Conservation (phyloP, 2,329 filamentous ascomycete genomes). For the Pseudopyrenochaeta lycopersici region DNA sequence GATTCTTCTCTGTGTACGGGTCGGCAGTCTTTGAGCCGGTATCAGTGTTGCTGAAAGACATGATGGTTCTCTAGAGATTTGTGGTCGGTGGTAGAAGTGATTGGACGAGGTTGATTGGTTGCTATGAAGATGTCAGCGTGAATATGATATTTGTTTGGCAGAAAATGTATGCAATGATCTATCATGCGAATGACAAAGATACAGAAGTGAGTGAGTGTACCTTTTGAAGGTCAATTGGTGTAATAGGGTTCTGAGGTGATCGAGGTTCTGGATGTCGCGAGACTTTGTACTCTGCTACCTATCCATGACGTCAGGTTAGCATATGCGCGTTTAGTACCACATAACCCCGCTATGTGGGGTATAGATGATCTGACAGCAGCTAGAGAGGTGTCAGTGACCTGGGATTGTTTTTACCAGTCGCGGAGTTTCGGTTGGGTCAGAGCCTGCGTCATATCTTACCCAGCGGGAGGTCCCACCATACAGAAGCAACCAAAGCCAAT, state of each 20-base stretch:
- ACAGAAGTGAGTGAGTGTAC: conserved; percentile 19
- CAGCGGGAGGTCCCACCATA: background rate
- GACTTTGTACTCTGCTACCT: conserved; percentile 18
- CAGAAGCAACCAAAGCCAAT: background rate
- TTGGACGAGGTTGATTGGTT: conserved; percentile 17
- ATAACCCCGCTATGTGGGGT: conserved; percentile 21
- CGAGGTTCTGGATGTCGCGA: conserved; percentile 11
- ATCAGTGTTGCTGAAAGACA: conserved; percentile 52
- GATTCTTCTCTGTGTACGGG: conserved; percentile 81
- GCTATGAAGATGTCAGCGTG: conserved; percentile 27
- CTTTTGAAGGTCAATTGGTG: conserved; percentile 7
- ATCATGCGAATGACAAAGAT: conserved; percentile 6
- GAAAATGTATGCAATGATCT: conserved; percentile 9
- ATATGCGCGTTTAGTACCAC: conserved; percentile 10
- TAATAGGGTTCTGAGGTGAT: conserved; percentile 8
- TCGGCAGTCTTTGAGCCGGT: conserved; percentile 64
- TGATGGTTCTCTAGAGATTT: conserved; percentile 22
- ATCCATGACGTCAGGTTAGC: conserved; percentile 26
- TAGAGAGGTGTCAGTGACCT: background rate
- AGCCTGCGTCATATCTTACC: conserved; percentile 17
- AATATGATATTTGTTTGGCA: conserved; percentile 15
- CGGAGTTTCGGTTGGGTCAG: conserved; percentile 5
- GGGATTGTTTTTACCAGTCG: conserved; percentile 7
- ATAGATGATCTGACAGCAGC: conserved; percentile 2
- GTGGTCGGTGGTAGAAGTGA: conserved; percentile 18